phyloP scores from a whole-genome alignment of 768 basidiomycete species.

The Termitomyces bulborhizus region DNA sequence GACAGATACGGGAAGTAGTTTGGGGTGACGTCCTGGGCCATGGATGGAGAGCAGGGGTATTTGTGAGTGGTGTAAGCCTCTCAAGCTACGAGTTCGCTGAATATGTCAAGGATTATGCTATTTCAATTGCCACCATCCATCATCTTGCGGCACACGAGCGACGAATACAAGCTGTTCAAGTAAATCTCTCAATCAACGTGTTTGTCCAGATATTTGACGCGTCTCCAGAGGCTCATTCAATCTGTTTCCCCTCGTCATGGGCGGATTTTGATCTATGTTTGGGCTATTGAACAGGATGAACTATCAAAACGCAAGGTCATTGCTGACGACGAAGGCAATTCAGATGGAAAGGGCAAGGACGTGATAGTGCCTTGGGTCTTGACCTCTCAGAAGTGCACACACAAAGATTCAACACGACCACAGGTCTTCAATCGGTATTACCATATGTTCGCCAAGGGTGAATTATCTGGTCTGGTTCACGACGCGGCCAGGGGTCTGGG shows the following conservation, averaged over 20 bases:
- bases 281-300: constrained; percentile 92
- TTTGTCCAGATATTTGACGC: background rate
- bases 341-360: constrained; percentile 50
- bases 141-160: constrained; percentile 82
- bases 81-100: background rate
- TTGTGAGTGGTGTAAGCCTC: constrained; percentile 43
- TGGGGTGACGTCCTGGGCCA: constrained; percentile 70
- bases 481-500: constrained; percentile 58
- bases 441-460: constrained; percentile 87
- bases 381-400: constrained; percentile 25
- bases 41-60: constrained; percentile 71
- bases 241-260: constrained; percentile 64
- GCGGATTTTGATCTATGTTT: constrained; percentile 88
- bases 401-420: constrained; percentile 17
- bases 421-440: constrained; percentile 86
- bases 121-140: constrained; percentile 97
- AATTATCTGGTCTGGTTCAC: constrained; percentile 56
- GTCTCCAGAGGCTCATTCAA: constrained; percentile 51
- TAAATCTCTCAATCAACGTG: constrained; percentile 20
- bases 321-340: constrained; percentile 16
- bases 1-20: constrained; percentile 60
- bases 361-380: constrained; percentile 90
- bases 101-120: constrained; percentile 75
- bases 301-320: constrained; percentile 70
- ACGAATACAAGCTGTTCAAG: constrained; percentile 69